Conservation (phyloP, 129 eudicot genomes). For the Centaurea solstitialis region DNA sequence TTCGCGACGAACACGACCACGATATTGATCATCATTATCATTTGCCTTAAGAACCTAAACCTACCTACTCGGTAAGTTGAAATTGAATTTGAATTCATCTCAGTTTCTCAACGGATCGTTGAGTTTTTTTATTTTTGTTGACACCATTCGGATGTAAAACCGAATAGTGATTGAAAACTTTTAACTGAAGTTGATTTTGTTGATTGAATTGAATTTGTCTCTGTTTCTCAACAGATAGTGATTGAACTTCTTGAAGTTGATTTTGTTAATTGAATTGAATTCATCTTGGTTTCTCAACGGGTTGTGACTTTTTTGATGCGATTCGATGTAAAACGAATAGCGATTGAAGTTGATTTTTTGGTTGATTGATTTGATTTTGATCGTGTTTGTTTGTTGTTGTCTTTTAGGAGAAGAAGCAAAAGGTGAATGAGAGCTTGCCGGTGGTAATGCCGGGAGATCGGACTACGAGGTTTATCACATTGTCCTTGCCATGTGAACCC, state of each 20-base stretch:
- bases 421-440: slow-evolving; percentile 55
- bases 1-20: slow-evolving; percentile 45
- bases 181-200: background rate
- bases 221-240: too few species aligned
- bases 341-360: too few species aligned
- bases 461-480: slow-evolving; percentile 72
- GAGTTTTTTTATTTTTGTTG: too few species aligned
- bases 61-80: slow-evolving; percentile 37
- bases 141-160: background rate
- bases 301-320: too few species aligned
- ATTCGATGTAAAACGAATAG: too few species aligned
- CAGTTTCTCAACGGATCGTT: background rate
- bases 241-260: too few species aligned
- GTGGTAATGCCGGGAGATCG: slow-evolving; percentile 92
- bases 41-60: slow-evolving; percentile 48
- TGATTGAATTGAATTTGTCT: too few species aligned
- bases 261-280: too few species aligned
- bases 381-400: background rate
- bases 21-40: too few species aligned
- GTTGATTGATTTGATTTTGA: slow-evolving; percentile 4
- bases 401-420: slow-evolving; percentile 37
- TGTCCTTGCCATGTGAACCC: slow-evolving; percentile 92
- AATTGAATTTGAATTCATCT: too few species aligned
- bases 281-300: too few species aligned
- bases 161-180: too few species aligned